phyloP scores from a whole-genome alignment of 2,329 filamentous ascomycete species.

The Aspergillus versicolor region DNA sequence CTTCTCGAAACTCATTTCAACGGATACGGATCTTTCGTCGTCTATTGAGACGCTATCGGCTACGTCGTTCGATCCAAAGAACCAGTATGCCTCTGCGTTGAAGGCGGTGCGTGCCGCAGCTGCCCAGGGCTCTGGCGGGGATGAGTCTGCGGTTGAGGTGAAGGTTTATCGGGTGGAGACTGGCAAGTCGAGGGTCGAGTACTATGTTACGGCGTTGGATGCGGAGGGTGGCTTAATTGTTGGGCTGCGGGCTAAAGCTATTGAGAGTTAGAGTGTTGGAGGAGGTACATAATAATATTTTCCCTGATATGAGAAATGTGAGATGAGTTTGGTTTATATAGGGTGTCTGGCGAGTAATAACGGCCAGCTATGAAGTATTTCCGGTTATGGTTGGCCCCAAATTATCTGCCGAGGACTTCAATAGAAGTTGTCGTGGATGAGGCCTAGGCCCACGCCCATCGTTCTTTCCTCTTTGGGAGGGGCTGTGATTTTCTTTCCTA shows the following conservation, averaged over 20 bases:
- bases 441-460: no score
- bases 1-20: constrained; percentile 64
- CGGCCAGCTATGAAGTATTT: no score
- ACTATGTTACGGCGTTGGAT: constrained; percentile 72
- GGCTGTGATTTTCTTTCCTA: background rate
- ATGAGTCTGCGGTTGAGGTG: constrained; percentile 54
- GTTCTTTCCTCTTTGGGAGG: no score
- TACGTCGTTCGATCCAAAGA: constrained; percentile 70
- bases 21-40: constrained; percentile 26
- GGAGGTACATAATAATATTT: background rate
- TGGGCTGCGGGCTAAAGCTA: constrained; percentile 72
- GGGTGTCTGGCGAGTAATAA: no score
- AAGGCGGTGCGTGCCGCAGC: constrained; percentile 55
- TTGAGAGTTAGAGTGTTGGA: constrained; percentile 60
- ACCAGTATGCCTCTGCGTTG: constrained; percentile 58
- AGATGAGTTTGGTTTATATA: no score
- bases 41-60: constrained; percentile 64
- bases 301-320: background rate
- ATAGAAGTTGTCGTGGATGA: no score
- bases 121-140: constrained; percentile 28
- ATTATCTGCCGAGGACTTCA: no score
- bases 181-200: constrained; percentile 67
- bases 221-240: constrained; percentile 62
- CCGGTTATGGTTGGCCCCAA: no score
- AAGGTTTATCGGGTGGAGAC: constrained; percentile 71